Evolutionary conservation across 192 early-diverging fungal genomes (phyloP), one percentile per base, ranked within the genome.

Genomic region (Gryganskiella cystojenkinii): DNA sequence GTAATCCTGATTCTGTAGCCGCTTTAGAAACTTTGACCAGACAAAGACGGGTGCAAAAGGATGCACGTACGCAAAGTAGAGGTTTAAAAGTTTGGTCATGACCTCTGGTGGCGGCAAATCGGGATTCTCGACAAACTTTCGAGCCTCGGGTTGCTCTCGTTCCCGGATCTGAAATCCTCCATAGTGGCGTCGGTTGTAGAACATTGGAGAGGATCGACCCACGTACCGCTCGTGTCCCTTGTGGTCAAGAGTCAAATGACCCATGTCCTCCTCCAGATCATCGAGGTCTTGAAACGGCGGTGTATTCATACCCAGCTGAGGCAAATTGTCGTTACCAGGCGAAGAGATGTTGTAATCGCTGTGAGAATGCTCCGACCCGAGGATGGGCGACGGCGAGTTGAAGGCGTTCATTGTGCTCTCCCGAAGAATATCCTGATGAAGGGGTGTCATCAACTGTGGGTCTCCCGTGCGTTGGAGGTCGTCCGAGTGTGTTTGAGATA

Each of bases 141-240:
- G 74, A 20, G 61, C 67, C 25, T 53, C 42, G 0, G 72, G 72
- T 25, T 61, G 72, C 45, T 76, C 72, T 4, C 72, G 72, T 59
- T 81, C 81, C 54, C 64, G 67, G 15, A 84, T 86, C 37, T 84
- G 64, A 25, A 87, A 85, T 33, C 72, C 72, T 13, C 72, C 72
- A 64, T 64, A 76, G 28, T 76, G 72, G 5, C 71, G 66, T 27
- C 89, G 74, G 65, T 86, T 92, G 59, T 90, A 34, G 89, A 81
- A 81, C 91, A 92, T 80, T 83, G 85, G 40, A 86, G 91, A 67
- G 83, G 91, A 70, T 84, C 89, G 66, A 31, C 92, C 92, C 19
- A 91, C 83, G 60, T 92, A 94, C 14, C 92, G 82, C 46, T 91
- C 80, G 24, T 88, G 89, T 19, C 91, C 92, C 44, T 88, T 88